These are phyloP conservation scores for Scytalidium lignicola DNA, from an alignment of 2,329 filamentous ascomycete species.

Conservation along the genomic window DNA sequence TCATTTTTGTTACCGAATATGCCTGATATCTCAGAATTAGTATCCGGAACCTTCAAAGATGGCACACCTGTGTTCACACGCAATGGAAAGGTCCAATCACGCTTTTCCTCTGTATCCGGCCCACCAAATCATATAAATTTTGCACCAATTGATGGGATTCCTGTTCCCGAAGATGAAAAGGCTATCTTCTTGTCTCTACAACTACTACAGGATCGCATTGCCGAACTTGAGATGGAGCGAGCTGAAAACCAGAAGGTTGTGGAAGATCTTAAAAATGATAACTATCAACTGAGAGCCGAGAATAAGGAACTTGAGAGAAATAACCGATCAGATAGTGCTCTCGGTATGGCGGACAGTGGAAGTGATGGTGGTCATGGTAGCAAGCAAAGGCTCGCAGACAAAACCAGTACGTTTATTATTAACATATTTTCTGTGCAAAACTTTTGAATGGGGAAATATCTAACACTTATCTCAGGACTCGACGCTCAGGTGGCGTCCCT, in stretches of 20 bases:
- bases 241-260: conserved; percentile 42
- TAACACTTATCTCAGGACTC: conserved; percentile 37
- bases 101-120: conserved; percentile 44
- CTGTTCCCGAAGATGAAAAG: conserved; percentile 57
- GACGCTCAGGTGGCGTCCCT: conserved; percentile 56
- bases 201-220: conserved; percentile 51
- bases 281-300: conserved; percentile 43
- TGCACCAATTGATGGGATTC: conserved; percentile 45
- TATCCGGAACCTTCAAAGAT: conserved; percentile 41
- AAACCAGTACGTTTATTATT: conserved; percentile 44
- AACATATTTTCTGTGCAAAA: no score
- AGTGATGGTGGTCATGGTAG: conserved; percentile 37
- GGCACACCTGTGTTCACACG: conserved; percentile 41
- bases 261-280: conserved; percentile 46
- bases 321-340: conserved; percentile 39
- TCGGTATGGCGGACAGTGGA: conserved; percentile 26
- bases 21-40: conserved; percentile 55
- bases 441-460: not conserved
- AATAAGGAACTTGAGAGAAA: conserved; percentile 34
- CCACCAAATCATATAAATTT: conserved; percentile 26
- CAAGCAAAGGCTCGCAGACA: conserved; percentile 45
- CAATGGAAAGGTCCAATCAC: conserved; percentile 43
- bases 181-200: conserved; percentile 56
- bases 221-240: conserved; percentile 50
- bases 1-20: conserved; percentile 58